phyloP scores from a whole-genome alignment of 1,139 yeast genomes.

The Hemisphaericaspora xylanilytica region DNA sequence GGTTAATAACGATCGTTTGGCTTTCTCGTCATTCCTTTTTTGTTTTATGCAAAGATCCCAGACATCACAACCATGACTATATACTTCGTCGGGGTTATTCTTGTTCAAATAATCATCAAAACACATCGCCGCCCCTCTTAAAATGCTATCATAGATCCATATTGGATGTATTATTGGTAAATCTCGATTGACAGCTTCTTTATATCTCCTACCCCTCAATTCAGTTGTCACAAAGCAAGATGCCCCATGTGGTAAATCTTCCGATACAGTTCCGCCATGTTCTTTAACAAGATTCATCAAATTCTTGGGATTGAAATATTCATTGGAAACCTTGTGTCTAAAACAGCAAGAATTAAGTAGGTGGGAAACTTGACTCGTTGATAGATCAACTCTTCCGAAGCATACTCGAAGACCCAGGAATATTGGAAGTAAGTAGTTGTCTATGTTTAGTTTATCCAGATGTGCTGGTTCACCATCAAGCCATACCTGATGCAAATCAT shows the following conservation, averaged over 20 bases:
- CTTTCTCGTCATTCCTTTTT: neutral
- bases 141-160: conserved; percentile 67
- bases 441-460: conserved; percentile 17
- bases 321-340: conserved; percentile 7
- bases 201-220: conserved; percentile 57
- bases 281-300: conserved; percentile 36
- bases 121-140: conserved; percentile 59
- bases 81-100: conserved; percentile 22
- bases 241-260: conserved; percentile 52
- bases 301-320: conserved; percentile 25
- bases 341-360: conserved; percentile 1
- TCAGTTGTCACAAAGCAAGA: conserved; percentile 55
- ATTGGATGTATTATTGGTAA: conserved; percentile 70
- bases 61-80: conserved; percentile 50
- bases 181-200: conserved; percentile 64
- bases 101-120: conserved; percentile 41
- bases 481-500: conserved; percentile 52
- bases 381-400: conserved; percentile 45
- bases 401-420: conserved; percentile 52
- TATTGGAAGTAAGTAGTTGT: conserved; percentile 33
- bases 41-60: conserved; percentile 38
- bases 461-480: conserved; percentile 42
- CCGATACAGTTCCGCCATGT: conserved; percentile 61
- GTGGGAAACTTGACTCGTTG: conserved; percentile 9
- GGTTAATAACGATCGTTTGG: neutral